These are phyloP conservation scores for Puccinia sorghi DNA, from an alignment of 1,284 basidiomycete species.

Conservation along the genomic window DNA sequence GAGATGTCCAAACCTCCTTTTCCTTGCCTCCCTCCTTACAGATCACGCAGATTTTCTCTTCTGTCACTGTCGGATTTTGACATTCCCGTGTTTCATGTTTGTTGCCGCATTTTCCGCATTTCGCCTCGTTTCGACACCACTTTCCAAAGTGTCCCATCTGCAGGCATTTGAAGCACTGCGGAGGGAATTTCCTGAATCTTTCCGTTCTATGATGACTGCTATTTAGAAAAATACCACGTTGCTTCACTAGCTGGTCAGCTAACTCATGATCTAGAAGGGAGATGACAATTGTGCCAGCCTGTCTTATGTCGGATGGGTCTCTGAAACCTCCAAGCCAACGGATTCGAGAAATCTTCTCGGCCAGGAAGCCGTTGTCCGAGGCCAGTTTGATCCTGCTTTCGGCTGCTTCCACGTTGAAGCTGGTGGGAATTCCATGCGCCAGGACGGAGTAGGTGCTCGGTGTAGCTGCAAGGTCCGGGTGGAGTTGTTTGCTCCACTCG, in stretches of 20 bases:
- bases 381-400: not conserved
- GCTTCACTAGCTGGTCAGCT: not conserved
- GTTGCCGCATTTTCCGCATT: not conserved
- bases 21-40: not conserved
- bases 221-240: not conserved
- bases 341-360: not conserved
- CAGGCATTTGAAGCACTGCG: slow-evolving; percentile 13
- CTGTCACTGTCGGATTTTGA: not conserved
- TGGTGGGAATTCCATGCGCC: not conserved
- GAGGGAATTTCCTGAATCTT: not conserved
- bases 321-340: not conserved
- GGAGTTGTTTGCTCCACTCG: slow-evolving; percentile 7
- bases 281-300: not conserved
- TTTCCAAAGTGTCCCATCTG: slow-evolving; percentile 1
- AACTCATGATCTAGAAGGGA: not conserved
- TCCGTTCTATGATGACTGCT: not conserved
- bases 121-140: not conserved
- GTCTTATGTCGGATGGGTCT: not conserved
- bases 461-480: not conserved
- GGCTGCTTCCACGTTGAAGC: not conserved
- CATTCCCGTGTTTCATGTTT: slow-evolving; percentile 2
- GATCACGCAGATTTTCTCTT: not conserved
- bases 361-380: not conserved
- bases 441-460: not conserved
- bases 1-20: not conserved